Evolutionary conservation across 306 rosid species (phyloP).

Genomic region (Boehmeria nivea): DNA sequence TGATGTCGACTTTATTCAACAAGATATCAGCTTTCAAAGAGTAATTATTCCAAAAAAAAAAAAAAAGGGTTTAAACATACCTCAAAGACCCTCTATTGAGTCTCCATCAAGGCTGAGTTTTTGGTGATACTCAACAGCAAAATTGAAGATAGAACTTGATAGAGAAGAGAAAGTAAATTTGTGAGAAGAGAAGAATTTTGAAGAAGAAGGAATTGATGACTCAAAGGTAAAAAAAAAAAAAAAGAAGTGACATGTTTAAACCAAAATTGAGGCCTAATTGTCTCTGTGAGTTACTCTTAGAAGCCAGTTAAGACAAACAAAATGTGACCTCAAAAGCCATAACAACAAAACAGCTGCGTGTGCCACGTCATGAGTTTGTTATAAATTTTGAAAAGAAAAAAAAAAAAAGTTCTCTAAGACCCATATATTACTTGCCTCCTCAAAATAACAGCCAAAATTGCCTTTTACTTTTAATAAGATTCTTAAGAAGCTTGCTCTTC

Average conservation of each 20-base stretch:
- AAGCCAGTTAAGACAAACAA: slow-evolving; percentile 55
- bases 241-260: slow-evolving; percentile 9
- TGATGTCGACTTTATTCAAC: too few relatives aligned
- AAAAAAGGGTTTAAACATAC: background rate
- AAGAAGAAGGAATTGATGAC: background rate
- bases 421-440: background rate
- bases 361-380: slow-evolving; percentile 16
- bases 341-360: slow-evolving; percentile 2
- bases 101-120: background rate
- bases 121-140: background rate
- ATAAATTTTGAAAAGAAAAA: slow-evolving; percentile 1
- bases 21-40: background rate
- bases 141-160: background rate
- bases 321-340: slow-evolving; percentile 36
- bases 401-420: too few relatives aligned
- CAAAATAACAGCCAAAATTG: slow-evolving; percentile 2
- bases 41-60: background rate
- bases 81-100: slow-evolving; percentile 1
- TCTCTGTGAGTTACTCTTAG: slow-evolving; percentile 21
- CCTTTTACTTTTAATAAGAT: slow-evolving; percentile 11
- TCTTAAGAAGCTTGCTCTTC: background rate
- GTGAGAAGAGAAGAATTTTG: background rate
- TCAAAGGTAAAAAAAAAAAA: background rate
- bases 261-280: slow-evolving; percentile 19
- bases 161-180: background rate